A percentile compares a stretch with the other conserved stretches of the same genome.
phyloP scores from a whole-genome alignment of 306 rosid genomes.

The Trichosanthes cucumerina region DNA sequence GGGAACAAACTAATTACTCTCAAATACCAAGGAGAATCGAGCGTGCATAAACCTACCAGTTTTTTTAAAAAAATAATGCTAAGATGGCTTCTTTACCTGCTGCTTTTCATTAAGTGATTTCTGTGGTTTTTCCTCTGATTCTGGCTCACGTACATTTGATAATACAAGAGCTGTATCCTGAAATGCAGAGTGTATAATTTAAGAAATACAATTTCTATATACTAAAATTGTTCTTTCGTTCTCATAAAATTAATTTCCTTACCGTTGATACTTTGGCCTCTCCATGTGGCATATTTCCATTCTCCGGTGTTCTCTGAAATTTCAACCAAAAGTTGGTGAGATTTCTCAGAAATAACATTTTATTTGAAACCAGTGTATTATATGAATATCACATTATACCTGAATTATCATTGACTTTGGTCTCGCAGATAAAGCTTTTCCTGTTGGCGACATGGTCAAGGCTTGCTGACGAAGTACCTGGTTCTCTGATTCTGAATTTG shows the following conservation, averaged over 20 bases:
- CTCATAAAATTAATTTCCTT: slow-evolving; percentile 12
- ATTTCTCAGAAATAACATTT: slow-evolving; percentile 8
- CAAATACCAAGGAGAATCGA: slow-evolving; percentile 11
- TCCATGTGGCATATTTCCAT: slow-evolving; percentile 71
- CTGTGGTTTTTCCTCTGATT: slow-evolving; percentile 96
- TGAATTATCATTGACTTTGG: slow-evolving; percentile 76
- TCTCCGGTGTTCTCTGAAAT: slow-evolving; percentile 89
- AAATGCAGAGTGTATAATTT: slow-evolving; percentile 5
- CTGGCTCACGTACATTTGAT: slow-evolving; percentile 85
- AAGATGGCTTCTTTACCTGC: slow-evolving; percentile 54
- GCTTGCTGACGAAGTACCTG: slow-evolving; percentile 99
- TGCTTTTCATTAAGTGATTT: slow-evolving; percentile 97
- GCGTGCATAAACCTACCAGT: slow-evolving; percentile 15
- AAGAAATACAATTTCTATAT: neutral
- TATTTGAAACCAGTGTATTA: neutral
- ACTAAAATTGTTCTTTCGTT: neutral
- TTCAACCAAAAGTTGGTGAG: slow-evolving; percentile 11
- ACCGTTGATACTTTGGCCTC: slow-evolving; percentile 55
- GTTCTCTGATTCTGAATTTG: slow-evolving; percentile 95
- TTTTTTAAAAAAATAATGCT: neutral
- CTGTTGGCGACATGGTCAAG: slow-evolving; percentile 89
- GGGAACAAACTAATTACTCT: slow-evolving; percentile 14
- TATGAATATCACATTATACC: slow-evolving; percentile 37
- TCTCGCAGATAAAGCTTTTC: slow-evolving; percentile 61
- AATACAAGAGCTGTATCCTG: slow-evolving; percentile 75